These are phyloP conservation scores for Phytophthora cactorum DNA, from an alignment of 352 stramenopile genomes.

Conservation along the genomic window DNA sequence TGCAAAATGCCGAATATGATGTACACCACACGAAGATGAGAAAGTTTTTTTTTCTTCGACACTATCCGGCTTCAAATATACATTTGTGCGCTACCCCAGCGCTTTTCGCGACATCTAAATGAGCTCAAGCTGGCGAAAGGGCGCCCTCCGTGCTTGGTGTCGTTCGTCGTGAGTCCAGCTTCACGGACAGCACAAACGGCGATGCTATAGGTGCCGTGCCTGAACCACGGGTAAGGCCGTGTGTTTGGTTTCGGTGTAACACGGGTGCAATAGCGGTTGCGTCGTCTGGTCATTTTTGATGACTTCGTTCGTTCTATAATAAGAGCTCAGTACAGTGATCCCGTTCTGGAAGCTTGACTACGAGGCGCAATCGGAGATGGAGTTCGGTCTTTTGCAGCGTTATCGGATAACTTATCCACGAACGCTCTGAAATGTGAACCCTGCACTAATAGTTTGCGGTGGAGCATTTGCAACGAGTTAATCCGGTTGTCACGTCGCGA, in stretches of 20 bases:
- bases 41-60: not conserved
- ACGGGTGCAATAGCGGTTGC: not conserved
- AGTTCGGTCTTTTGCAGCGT: not conserved
- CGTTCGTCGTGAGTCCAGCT: not conserved
- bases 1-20: not conserved
- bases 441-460: slow-evolving; percentile 24
- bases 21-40: slow-evolving; percentile 6
- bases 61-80: not conserved
- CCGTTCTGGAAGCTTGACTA: too few species aligned
- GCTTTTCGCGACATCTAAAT: slow-evolving; percentile 17
- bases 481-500: slow-evolving; percentile 26
- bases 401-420: not conserved
- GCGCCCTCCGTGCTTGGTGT: slow-evolving; percentile 7
- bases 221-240: not conserved
- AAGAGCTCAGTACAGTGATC: too few species aligned
- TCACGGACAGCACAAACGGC: slow-evolving; percentile 9
- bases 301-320: too few species aligned
- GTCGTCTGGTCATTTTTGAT: too few species aligned
- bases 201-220: not conserved
- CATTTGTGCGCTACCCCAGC: not conserved
- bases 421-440: slow-evolving; percentile 33
- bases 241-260: not conserved
- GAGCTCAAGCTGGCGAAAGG: slow-evolving; percentile 12
- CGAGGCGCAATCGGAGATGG: not conserved
- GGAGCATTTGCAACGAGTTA: slow-evolving; percentile 4